Base-by-base conservation (phyloP, 2,329 filamentous ascomycete species). In the Hypomyces perniciosus region DNA sequence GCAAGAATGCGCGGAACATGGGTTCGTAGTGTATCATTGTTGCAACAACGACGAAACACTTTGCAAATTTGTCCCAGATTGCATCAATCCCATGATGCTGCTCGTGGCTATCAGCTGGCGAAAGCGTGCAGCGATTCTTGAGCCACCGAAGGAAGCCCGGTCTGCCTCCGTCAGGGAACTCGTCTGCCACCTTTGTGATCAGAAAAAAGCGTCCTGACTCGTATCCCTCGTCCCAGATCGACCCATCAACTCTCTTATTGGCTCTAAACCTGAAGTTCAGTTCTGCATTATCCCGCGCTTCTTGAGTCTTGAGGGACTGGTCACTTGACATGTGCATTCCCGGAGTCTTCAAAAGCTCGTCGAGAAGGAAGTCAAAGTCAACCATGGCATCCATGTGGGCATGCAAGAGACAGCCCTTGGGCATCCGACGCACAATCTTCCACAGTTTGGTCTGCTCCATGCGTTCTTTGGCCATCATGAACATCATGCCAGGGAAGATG, bases 371-470 rank as follows among this genome's bases (percentile, higher is more conserved):
- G 63, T 90, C 86, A 57, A 90, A 83, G 65, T 96, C 87, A 45
- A 95, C 86, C 84, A 95, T 95, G 60, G 91, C 90, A 67, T 95
- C 88, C 64, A 95, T 74, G 68, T 97, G 91, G 40, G 89, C 89
- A 71, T 97, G 91, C 54, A 95, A 71, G 30, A 95, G 74, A 7
- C 85, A 78, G 9, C 92, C 93, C 67, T 97, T 97, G 29, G 92
- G 92, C 87, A 97, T 90, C 56, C 75, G 79, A 53, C 84, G 80
- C 12, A 96, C 79, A 59, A 96, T 93, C 57, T 83, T 78, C 90
- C 90, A 97, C 27, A 96, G 75, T 62, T 84, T 84, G 10, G 89
- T 95, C 59, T 77, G 76, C 68, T 95, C 89, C 82, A 96, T 95
- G 35, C 83, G 81, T n/a, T 84, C 80, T 68, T 90, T 92, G 59